Evolutionary conservation across 805 yeast species (phyloP), one percentile per base, ranked within the genome.

Genomic region (Yamadazyma tumulicola): DNA sequence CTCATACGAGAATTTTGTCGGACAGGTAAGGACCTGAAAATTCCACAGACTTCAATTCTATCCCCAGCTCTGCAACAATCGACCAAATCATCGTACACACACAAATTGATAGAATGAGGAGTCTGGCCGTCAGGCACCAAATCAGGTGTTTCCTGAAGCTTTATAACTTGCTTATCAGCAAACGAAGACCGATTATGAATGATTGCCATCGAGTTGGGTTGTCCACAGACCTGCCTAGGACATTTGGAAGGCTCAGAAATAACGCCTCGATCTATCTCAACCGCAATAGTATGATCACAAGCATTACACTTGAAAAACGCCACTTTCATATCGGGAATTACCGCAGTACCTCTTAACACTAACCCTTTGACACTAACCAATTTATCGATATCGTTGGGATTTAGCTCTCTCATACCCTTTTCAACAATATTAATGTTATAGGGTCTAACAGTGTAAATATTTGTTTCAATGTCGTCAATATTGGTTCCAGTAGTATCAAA

Each of bases 121-220:
- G 98, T 93, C 61, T 93, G 98, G 12, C 98, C 98, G 62, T 85
- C 97, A 4, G 98, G 98, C 11, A 91, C 95, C 42, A 79, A 72
- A 59, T 93, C 98, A 0, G 96, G 96, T 0, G 96, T 88, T 60
- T 93, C 98, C 61, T 93, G 98, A 26, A 93, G 66, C 51, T 86
- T 85, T 47, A 93, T 79, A 19, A 93, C 91, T 61, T 93, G 99
- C 54, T 91, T 93, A 60, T 93, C 97, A 17, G 95, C 93, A 61
- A 91, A 93, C 0, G 86, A 75, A 23, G 95, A 85, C 48, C 98
- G 75, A 58, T 93, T 93, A 61, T 93, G 98, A 13, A 93, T 74
- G 31, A 93, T 64, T 39, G 82, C 77, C 97, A 93, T 87, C 4
- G 97, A 84, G 57, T 85, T 86, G 8, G 76, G 69, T 43, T 82